Evolutionary conservation across 257 asterid genomes (phyloP), one percentile per base, ranked within the genome.

Genomic region (Nemophila menziesii): DNA sequence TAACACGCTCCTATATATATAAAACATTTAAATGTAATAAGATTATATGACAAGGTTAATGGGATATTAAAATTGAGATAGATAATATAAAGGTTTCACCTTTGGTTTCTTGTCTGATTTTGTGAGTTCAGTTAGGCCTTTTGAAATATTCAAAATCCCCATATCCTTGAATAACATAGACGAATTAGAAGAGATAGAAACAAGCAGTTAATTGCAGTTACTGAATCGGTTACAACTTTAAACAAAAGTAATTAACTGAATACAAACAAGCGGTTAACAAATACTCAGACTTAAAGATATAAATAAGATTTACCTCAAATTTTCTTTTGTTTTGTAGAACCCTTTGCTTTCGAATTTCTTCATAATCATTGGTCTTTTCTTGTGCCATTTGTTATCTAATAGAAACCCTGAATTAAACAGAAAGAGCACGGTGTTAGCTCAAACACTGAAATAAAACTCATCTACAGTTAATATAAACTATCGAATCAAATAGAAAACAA

Each of bases 301-400:
- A n/a, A n/a, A n/a, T n/a, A n/a, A n/a, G n/a, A n/a, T n/a, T n/a
- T n/a, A n/a, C 95, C 92, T 85, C 80, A 48, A 85, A 57, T 64
- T 78, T 67, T 68, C 60, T 71, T 48, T 80, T 70, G 54, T 85
- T 85, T 43, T 85, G 80, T 13, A 80, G 33, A 43, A 81, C 78
- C 67, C 85, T 76, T 69, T 73, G 86, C 64, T 69, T 71, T 6
- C 96, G 86, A 51, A 59, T 68, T 37, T 75, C 81, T 62, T 86
- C 96, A 22, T 86, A 86, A 51, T 57, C 62, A 37, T 47, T 71
- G 55, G 65, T 54, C 16, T 23, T 26, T 29, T 45, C 41, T 34
- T 41, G 64, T 52, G 46, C 86, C 92, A 78, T 78, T 34, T 55
- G 26, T 27, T 54, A 22, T 53, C 37, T 36, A 42, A 33, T 43